Evolutionary conservation across 345 rosid genomes (phyloP).

Genomic region (Populus alba): DNA sequence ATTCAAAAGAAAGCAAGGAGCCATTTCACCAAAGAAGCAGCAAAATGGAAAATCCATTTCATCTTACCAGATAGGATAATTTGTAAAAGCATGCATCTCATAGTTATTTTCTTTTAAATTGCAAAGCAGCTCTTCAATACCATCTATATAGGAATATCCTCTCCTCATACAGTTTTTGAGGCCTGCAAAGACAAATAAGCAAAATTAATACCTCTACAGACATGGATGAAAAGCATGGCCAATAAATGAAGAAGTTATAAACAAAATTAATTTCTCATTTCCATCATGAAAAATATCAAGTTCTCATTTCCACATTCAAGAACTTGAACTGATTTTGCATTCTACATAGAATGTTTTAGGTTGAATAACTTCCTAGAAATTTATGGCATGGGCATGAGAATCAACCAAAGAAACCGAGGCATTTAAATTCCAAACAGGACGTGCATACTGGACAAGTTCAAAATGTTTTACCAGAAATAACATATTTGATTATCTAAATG

Average conservation of each 20-base stretch:
- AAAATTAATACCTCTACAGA: slow-evolving; percentile 5
- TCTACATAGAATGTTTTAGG: not conserved
- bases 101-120: slow-evolving; percentile 48
- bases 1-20: slow-evolving; percentile 8
- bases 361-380: not conserved
- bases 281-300: not conserved
- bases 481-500: too few relatives aligned
- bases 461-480: too few relatives aligned
- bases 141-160: slow-evolving; percentile 75
- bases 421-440: not conserved
- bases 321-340: not conserved
- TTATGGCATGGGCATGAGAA: slow-evolving; percentile 2
- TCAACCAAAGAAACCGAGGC: not conserved
- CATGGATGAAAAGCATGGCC: not conserved
- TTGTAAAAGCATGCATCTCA: slow-evolving; percentile 92
- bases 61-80: slow-evolving; percentile 78
- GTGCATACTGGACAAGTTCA: not conserved
- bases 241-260: not conserved
- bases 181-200: slow-evolving; percentile 40
- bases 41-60: not conserved
- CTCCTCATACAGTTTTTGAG: slow-evolving; percentile 66
- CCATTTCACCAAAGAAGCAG: slow-evolving; percentile 12
- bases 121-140: slow-evolving; percentile 65
- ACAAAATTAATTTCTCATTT: not conserved
- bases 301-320: not conserved